These are phyloP conservation scores for Penicillium crystallinum DNA, from an alignment of 495 filamentous ascomycete species.

Conservation along the genomic window DNA sequence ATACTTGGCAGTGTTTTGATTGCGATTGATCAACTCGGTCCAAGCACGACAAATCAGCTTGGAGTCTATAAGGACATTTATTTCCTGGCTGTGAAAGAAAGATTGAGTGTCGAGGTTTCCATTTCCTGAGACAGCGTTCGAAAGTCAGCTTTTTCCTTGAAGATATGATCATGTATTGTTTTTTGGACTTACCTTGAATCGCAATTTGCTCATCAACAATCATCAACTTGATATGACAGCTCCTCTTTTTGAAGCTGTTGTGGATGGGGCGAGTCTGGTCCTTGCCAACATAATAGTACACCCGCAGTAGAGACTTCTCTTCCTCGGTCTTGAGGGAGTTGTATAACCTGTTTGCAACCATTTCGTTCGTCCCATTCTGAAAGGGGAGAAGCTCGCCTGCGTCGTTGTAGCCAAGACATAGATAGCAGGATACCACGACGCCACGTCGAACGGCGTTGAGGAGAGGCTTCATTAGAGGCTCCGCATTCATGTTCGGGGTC, in stretches of 20 bases:
- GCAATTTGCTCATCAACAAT: constrained; percentile 63
- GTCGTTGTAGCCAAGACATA: constrained; percentile 77
- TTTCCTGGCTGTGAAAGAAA: constrained; percentile 72
- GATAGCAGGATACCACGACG: constrained; percentile 59
- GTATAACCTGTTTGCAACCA: constrained; percentile 55
- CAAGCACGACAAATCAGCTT: constrained; percentile 53
- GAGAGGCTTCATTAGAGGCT: constrained; percentile 57
- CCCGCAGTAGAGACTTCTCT: constrained; percentile 47
- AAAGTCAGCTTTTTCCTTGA: no score
- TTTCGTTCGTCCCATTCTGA: constrained; percentile 74
- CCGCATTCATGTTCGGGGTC: constrained; percentile 70
- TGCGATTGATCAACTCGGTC: constrained; percentile 56
- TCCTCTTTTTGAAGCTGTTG: constrained; percentile 55
- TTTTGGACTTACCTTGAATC: constrained; percentile 44
- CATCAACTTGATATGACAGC: constrained; percentile 72
- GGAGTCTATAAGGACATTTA: constrained; percentile 69
- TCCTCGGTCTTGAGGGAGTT: constrained; percentile 37
- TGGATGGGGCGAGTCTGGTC: constrained; percentile 64
- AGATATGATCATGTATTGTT: neutral
- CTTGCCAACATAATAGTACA: constrained; percentile 65
- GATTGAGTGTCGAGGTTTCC: constrained; percentile 81
- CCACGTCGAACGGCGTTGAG: constrained; percentile 59
- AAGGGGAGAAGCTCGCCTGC: constrained; percentile 67
- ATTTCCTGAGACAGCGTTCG: constrained; percentile 41
- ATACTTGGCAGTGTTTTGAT: constrained; percentile 66